Conservation (phyloP, 257 asterid genomes). For the Cordia subcordata region DNA sequence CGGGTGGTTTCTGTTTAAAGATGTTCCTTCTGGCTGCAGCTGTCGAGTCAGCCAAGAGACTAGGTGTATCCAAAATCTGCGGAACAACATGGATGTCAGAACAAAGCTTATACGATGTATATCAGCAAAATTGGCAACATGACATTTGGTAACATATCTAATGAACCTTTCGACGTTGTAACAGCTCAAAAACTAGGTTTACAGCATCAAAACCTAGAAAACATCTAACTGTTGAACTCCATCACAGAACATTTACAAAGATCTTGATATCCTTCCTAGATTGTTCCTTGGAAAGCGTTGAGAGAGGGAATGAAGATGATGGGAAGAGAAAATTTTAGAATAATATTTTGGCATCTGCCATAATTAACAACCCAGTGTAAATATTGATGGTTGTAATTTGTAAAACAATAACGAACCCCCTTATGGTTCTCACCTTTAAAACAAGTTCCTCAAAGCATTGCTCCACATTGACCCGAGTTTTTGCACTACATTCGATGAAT, state of each 20-base stretch:
- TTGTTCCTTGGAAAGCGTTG: no score
- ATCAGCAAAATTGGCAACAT: neutral
- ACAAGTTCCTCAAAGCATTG: slow-evolving; percentile 96
- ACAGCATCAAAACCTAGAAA: no score
- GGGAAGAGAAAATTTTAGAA: no score
- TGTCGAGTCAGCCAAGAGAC: slow-evolving; percentile 80
- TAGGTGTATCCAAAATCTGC: slow-evolving; percentile 92
- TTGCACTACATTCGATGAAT: slow-evolving; percentile 96
- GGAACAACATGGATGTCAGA: slow-evolving; percentile 2
- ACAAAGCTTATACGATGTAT: neutral
- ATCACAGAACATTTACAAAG: neutral
- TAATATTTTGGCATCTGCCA: no score
- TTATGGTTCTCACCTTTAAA: slow-evolving; percentile 49
- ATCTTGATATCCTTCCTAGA: no score
- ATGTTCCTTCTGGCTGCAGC: slow-evolving; percentile 74
- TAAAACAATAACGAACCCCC: neutral
- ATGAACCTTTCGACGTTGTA: no score
- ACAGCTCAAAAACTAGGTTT: no score
- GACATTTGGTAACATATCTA: no score
- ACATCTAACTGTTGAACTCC: neutral
- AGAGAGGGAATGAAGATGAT: no score
- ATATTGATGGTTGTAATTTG: neutral
- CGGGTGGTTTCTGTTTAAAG: slow-evolving; percentile 87
- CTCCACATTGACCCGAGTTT: slow-evolving; percentile 86
- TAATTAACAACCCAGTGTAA: neutral